Percentiles rank a stretch among this genome's conserved stretches.
Evolutionary conservation across 108 stramenopile species (phyloP).

Genomic region (Stephanodiscus minutulus): DNA sequence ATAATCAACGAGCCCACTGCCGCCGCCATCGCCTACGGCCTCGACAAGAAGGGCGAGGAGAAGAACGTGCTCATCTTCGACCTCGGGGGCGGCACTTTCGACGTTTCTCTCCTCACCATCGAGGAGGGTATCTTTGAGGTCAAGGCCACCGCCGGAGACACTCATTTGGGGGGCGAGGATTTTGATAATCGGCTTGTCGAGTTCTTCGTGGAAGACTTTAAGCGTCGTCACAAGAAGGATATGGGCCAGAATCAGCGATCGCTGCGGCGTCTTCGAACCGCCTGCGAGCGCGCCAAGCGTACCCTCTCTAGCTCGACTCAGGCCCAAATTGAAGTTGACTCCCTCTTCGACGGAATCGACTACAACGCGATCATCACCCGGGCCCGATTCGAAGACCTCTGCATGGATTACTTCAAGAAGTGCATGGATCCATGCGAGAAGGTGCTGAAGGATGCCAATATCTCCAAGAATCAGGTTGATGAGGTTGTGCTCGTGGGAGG

Average conservation of each 20-base stretch:
- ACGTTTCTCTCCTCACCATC: conserved; percentile 75
- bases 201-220: conserved; percentile 75
- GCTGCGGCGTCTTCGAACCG: conserved; percentile 70
- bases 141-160: conserved; percentile 77
- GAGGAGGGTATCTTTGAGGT: conserved; percentile 84
- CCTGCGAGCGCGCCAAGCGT: conserved; percentile 83
- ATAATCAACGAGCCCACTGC: conserved; percentile 89
- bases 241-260: conserved; percentile 66
- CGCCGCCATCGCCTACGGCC: conserved; percentile 80
- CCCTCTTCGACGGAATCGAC: conserved; percentile 69
- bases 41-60: conserved; percentile 73
- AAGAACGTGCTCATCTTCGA: conserved; percentile 77
- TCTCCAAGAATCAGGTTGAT: conserved; percentile 58
- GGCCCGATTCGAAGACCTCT: conserved; percentile 55
- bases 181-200: conserved; percentile 80
- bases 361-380: conserved; percentile 69
- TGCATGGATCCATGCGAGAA: conserved; percentile 67
- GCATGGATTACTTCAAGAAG: conserved; percentile 76
- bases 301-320: conserved; percentile 67
- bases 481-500: conserved; percentile 76
- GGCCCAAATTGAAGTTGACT: conserved; percentile 75
- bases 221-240: conserved; percentile 66
- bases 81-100: conserved; percentile 80
- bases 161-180: conserved; percentile 83
- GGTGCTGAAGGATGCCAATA: conserved; percentile 69